These are phyloP conservation scores for Pythium periplocum DNA, from an alignment of 352 stramenopile genomes.

Conservation along the genomic window DNA sequence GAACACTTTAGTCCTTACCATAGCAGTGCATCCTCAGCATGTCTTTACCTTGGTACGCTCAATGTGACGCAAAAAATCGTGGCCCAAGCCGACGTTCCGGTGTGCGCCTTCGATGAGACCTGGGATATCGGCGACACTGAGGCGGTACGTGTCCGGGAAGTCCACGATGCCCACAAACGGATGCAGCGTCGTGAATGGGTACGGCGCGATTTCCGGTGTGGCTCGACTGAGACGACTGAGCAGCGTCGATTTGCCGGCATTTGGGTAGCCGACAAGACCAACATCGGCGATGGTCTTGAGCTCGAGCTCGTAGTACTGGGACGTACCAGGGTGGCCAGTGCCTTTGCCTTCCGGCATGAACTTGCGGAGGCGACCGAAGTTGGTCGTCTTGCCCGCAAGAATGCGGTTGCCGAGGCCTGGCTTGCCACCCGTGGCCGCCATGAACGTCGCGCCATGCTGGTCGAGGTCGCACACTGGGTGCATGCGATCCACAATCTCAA, in stretches of 20 bases:
- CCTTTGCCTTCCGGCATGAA: slow-evolving; percentile 79
- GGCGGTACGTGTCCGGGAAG: slow-evolving; percentile 90
- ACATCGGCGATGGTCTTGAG: slow-evolving; percentile 98
- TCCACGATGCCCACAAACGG: slow-evolving; percentile 95
- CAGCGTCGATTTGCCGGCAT: slow-evolving; percentile 97
- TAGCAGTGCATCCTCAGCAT: neutral
- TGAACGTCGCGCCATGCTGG: slow-evolving; percentile 52
- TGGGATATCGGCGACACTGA: slow-evolving; percentile 89
- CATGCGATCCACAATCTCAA: slow-evolving; percentile 79
- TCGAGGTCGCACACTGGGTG: slow-evolving; percentile 77
- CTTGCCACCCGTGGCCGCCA: slow-evolving; percentile 76
- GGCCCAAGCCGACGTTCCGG: slow-evolving; percentile 95
- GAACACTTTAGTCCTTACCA: neutral
- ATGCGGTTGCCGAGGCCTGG: slow-evolving; percentile 84
- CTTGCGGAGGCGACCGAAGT: slow-evolving; percentile 75
- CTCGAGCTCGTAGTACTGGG: slow-evolving; percentile 95
- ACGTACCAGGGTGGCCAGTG: slow-evolving; percentile 87
- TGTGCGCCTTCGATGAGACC: slow-evolving; percentile 90
- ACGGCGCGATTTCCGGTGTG: slow-evolving; percentile 93
- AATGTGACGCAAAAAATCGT: slow-evolving; percentile 98
- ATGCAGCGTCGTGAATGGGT: slow-evolving; percentile 97
- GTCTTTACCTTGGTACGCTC: slow-evolving; percentile 92
- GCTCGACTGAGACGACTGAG: slow-evolving; percentile 91
- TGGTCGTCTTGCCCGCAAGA: slow-evolving; percentile 76
- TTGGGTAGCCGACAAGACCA: slow-evolving; percentile 98